Base-by-base conservation (phyloP, 148 eudicot genomes). In the Oxyria digyna region DNA sequence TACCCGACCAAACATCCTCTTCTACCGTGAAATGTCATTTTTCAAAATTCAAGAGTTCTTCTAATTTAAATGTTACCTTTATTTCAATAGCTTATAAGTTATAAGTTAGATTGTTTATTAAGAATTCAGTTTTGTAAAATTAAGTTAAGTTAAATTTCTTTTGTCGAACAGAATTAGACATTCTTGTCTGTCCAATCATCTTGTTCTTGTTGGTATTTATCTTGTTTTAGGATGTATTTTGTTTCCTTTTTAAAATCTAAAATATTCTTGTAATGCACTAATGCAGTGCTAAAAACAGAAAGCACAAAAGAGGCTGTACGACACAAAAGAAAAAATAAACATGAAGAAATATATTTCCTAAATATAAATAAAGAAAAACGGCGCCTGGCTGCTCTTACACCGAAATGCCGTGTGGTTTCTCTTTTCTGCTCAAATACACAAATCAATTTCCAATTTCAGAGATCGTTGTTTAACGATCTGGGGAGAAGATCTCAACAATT, bases 321-420 rank as follows among this genome's bases (percentile, higher is more conserved):
- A 43, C 20, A 43, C 17, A 43, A 43, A 15, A 43, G 57, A 50
- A 50, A 20, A 8, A 24, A 54, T 23, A 54, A 54, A 10, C 62
- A 54, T 3, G 62, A 15, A 23, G 31, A 54, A 24, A 54, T 1
- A 21, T 35, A 35, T 2, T n/a, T n/a, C n/a, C n/a, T 10, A 54
- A 23, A 54, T 23, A 54, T 10, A 6, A 54, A 23, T 54, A 54
- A 54, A 54, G 10, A 54, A 54, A 21, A 54, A 54, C 62, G 62
- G 62, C 62, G 62, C 62, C 62, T 54, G 62, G 31, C 31, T 50
- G 57, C 57, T 54, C 24, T 38, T 54, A 10, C 31, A 54, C 62
- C 52, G 31, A 54, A 54, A 54, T 54, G 62, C 62, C 62, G 62
- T 54, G 62, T 54, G 15, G 15, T 54, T 54, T 54, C 62, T 12